These are phyloP conservation scores for Murraya paniculata DNA, from an alignment of 345 rosid genomes.

Conservation along the genomic window DNA sequence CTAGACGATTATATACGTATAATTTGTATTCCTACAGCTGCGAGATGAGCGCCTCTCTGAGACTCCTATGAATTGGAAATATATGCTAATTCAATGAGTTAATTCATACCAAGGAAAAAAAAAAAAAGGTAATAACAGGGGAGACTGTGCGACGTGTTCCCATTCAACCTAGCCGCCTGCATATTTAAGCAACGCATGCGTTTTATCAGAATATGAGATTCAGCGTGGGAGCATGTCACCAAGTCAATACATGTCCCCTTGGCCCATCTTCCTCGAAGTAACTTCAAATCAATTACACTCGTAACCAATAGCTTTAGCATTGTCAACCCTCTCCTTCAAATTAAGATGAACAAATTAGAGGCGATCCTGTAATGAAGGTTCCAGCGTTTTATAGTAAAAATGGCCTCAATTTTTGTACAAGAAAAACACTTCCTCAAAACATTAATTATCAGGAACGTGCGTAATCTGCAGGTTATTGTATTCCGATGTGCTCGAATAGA, in stretches of 20 bases:
- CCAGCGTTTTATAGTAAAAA: neutral
- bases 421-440: too few relatives aligned
- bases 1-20: too few relatives aligned
- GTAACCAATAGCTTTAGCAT: neutral
- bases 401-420: too few relatives aligned
- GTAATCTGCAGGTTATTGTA: neutral
- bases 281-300: too few relatives aligned
- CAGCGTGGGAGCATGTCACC: neutral
- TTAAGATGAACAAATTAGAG: too few relatives aligned
- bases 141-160: constrained; percentile 2
- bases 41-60: neutral
- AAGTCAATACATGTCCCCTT: neutral
- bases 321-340: neutral
- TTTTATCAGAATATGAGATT: neutral
- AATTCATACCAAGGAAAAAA: too few relatives aligned
- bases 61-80: neutral
- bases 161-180: constrained; percentile 14
- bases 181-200: neutral
- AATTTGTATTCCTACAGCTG: neutral
- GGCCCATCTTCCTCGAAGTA: too few relatives aligned
- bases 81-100: neutral
- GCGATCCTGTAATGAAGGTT: too few relatives aligned
- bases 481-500: constrained; percentile 9
- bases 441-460: too few relatives aligned
- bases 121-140: neutral